Base-by-base conservation (phyloP, 2,329 filamentous ascomycete species). In the Tolypocladium endophyticum region DNA sequence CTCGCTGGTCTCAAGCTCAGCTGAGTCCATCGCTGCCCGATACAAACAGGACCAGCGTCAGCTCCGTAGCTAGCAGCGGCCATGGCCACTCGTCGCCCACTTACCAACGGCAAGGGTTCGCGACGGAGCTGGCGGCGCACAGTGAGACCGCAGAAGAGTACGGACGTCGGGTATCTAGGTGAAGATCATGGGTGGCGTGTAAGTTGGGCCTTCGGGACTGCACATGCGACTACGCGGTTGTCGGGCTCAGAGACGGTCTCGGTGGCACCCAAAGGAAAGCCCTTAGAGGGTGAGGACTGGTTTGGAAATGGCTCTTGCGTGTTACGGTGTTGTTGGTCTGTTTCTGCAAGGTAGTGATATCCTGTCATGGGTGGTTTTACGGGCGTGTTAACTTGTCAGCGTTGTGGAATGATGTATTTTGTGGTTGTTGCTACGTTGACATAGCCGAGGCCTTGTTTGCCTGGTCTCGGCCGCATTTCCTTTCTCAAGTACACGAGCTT, bases 131-230 rank as follows among this genome's bases (percentile, higher is more conserved):
- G 33, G 61, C 78, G 3, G 75, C 80, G 2, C 80, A 82, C 61
- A 67, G 66, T 11, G 80, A 83, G 70, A 77, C 76, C 1, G 66
- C 62, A 0, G 79, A 81, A 63, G 79, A 81, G 67, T 68, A 80
- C 62, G 39, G 41, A 16, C 39, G 39, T 18, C 28, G 30, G 20
- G 30, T n/a, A 28, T 14, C 25, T 1, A 25, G 23, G 41, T 35
- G 38, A 35, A n/a, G 12, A 33, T 12, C 30, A n/a, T 52, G 25
- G n/a, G 16, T 52, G 47, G 16, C 8, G 18, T n/a, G n/a, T n/a
- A n/a, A n/a, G n/a, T 16, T 12, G 7, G 47, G 7, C 6, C 7
- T 11, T 20, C 28, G 30, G 12, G 2, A 4, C 28, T 12, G 35
- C 35, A 36, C 35, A 2, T 36, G 35, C 18, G 18, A n/a, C 18